These are phyloP conservation scores for Dryadomyces quercus-mongolicae DNA, from an alignment of 2,329 filamentous ascomycete genomes.

Conservation along the genomic window DNA sequence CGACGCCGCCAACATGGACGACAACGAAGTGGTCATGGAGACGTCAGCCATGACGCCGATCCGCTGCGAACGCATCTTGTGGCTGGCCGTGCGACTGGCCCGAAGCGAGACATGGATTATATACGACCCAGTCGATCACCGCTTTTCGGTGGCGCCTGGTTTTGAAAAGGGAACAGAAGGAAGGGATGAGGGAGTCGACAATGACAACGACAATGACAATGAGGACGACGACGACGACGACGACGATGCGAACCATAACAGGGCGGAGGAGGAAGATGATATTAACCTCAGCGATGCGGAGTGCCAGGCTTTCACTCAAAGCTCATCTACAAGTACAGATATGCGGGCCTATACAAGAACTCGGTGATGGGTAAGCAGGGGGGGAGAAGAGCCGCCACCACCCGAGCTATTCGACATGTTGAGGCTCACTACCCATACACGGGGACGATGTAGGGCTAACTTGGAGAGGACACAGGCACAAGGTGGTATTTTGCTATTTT, in stretches of 20 bases:
- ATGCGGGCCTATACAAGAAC: no score
- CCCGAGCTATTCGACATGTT: no score
- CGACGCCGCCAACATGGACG: slow-evolving; percentile 35
- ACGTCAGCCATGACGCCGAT: slow-evolving; percentile 42
- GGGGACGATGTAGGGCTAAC: no score
- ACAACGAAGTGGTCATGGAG: slow-evolving; percentile 57
- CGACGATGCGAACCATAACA: background rate
- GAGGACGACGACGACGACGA: background rate
- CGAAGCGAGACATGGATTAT: slow-evolving; percentile 27
- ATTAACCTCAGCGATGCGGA: background rate
- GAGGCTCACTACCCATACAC: no score
- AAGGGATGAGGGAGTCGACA: background rate
- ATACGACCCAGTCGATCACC: slow-evolving; percentile 25
- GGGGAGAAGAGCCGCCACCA: no score
- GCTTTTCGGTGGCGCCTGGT: slow-evolving; percentile 24
- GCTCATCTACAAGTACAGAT: no score
- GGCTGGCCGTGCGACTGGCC: slow-evolving; percentile 39
- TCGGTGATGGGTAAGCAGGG: no score
- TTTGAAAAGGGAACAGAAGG: background rate
- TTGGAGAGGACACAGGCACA: no score
- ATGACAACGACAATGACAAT: no score
- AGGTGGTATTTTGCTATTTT: no score
- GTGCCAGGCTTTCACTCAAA: no score
- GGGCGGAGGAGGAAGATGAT: background rate
- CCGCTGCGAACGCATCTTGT: slow-evolving; percentile 48